Percentiles rank a stretch among this genome's conserved stretches.
Conservation (phyloP, 768 basidiomycete genomes). For the Trametes cingulata region DNA sequence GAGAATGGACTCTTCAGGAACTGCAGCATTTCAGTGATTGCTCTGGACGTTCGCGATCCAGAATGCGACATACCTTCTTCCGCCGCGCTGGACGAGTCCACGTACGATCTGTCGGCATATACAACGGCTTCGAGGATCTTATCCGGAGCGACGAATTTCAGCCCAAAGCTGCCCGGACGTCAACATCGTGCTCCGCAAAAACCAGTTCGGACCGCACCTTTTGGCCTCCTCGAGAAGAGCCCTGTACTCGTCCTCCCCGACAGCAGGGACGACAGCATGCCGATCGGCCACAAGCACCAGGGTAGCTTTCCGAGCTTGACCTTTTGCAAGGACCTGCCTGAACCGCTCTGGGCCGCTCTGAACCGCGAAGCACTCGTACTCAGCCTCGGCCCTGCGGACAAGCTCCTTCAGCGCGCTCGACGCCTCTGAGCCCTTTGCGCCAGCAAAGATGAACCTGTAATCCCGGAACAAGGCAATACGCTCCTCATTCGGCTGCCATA, state of each 20-base stretch:
- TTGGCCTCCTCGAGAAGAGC: slow-evolving; percentile 52
- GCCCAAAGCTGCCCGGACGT: slow-evolving; percentile 33
- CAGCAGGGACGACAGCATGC: slow-evolving; percentile 45
- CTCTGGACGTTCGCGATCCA: not conserved
- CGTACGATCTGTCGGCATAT: slow-evolving; percentile 35
- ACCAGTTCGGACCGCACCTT: slow-evolving; percentile 38
- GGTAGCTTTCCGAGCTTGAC: slow-evolving; percentile 44
- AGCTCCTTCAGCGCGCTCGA: slow-evolving; percentile 53
- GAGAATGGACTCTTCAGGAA: slow-evolving; percentile 36
- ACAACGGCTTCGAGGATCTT: slow-evolving; percentile 55
- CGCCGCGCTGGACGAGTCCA: slow-evolving; percentile 41
- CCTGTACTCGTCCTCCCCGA: slow-evolving; percentile 58
- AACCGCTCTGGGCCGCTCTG: slow-evolving; percentile 49
- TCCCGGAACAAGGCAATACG: slow-evolving; percentile 53
- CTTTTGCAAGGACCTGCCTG: slow-evolving; percentile 52
- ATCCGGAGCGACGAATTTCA: slow-evolving; percentile 47
- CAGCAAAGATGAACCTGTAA: slow-evolving; percentile 61
- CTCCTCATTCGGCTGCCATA: slow-evolving; percentile 71
- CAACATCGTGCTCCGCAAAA: not conserved
- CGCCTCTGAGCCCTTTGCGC: slow-evolving; percentile 53
- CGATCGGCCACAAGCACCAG: slow-evolving; percentile 56
- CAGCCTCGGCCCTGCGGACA: slow-evolving; percentile 56
- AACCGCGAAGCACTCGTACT: slow-evolving; percentile 63
- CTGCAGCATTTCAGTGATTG: slow-evolving; percentile 12
- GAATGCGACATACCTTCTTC: slow-evolving; percentile 7